phyloP scores from a whole-genome alignment of 1,284 basidiomycete genomes.

The Singerocomus inundabilis region DNA sequence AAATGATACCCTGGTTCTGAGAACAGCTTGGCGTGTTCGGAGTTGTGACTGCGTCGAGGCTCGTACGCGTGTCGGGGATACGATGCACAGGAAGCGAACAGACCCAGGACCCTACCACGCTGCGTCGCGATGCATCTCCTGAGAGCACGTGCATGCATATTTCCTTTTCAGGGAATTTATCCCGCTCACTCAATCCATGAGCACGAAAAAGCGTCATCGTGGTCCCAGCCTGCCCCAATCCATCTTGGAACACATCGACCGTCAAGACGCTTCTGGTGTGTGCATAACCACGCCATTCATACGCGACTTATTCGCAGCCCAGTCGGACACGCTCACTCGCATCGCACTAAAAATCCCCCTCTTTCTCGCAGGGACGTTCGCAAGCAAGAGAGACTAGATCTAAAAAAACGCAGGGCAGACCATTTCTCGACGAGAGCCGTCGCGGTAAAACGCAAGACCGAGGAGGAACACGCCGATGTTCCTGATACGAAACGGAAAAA shows the following conservation, averaged over 20 bases:
- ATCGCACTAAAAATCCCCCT: conserved; percentile 17
- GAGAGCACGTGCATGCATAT: too few species aligned
- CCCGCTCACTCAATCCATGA: conserved; percentile 11
- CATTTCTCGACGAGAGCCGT: conserved; percentile 43
- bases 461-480: conserved; percentile 41
- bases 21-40: too few species aligned
- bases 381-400: conserved; percentile 55
- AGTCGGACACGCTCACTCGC: background rate
- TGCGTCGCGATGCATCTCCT: too few species aligned
- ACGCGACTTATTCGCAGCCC: background rate
- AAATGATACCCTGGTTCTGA: too few species aligned
- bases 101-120: too few species aligned
- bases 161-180: too few species aligned
- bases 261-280: conserved; percentile 12
- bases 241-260: conserved; percentile 28
- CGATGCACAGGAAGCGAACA: too few species aligned
- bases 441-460: conserved; percentile 32
- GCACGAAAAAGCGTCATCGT: conserved; percentile 5
- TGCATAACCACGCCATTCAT: background rate
- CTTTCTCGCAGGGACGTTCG: conserved; percentile 60
- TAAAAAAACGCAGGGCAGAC: conserved; percentile 59
- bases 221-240: conserved; percentile 28
- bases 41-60: too few species aligned
- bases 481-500: conserved; percentile 48
- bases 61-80: too few species aligned